Conservation (phyloP, 2,329 filamentous ascomycete species). For the Colletotrichum sp. region DNA sequence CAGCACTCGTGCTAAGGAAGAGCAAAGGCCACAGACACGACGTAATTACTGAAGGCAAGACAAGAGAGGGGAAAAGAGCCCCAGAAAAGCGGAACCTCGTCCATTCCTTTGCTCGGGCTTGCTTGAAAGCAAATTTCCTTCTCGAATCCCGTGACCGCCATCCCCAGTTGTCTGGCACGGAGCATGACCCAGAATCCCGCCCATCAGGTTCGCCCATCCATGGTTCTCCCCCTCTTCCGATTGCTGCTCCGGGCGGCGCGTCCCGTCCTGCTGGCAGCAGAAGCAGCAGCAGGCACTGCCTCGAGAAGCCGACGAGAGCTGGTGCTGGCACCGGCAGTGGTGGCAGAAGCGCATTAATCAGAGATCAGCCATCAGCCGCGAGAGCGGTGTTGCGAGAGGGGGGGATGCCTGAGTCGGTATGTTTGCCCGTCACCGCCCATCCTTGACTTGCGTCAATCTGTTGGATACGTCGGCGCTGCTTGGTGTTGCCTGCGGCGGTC, state of each 20-base stretch:
- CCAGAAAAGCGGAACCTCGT: slow-evolving; percentile 14
- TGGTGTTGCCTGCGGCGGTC: background rate
- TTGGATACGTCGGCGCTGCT: background rate
- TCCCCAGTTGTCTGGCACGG: background rate
- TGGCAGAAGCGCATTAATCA: background rate
- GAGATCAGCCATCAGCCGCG: background rate
- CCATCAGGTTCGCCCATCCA: background rate
- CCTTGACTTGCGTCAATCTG: background rate
- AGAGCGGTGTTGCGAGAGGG: slow-evolving; percentile 3
- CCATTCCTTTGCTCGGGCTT: slow-evolving; percentile 13
- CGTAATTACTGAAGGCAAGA: background rate
- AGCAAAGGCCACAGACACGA: background rate
- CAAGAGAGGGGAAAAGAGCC: slow-evolving; percentile 2
- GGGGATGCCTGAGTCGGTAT: slow-evolving; percentile 6
- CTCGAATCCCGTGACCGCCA: slow-evolving; percentile 11
- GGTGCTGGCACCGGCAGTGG: background rate
- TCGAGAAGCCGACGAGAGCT: background rate
- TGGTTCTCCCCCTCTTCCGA: background rate
- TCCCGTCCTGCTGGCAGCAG: slow-evolving; percentile 15
- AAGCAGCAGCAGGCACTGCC: background rate
- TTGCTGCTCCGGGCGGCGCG: slow-evolving; percentile 15
- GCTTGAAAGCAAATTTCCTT: slow-evolving; percentile 15
- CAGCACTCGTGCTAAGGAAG: background rate
- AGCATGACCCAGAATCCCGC: slow-evolving; percentile 2
- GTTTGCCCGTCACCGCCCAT: slow-evolving; percentile 7